These are phyloP conservation scores for Emergomyces orientalis DNA, from an alignment of 2,329 filamentous ascomycete species.

Conservation along the genomic window DNA sequence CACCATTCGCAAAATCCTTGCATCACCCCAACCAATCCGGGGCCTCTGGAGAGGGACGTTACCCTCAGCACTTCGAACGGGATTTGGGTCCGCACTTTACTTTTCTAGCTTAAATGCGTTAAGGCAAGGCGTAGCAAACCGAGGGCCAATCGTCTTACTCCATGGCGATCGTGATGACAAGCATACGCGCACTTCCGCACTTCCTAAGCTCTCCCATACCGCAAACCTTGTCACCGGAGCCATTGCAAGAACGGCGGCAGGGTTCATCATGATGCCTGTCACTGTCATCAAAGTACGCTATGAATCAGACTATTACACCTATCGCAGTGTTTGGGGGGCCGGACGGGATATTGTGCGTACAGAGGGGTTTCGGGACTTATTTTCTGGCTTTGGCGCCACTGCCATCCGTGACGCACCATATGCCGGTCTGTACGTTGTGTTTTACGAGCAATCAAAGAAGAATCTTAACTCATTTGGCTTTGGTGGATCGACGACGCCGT, in stretches of 20 bases:
- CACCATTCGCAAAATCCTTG: constrained; percentile 61
- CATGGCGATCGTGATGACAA: constrained; percentile 25
- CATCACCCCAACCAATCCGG: constrained; percentile 56
- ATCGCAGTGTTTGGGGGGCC: constrained; percentile 65
- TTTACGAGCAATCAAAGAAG: constrained; percentile 61
- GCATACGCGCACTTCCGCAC: constrained; percentile 51
- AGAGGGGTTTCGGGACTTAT: constrained; percentile 76
- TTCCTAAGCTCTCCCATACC: constrained; percentile 73
- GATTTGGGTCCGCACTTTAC: constrained; percentile 86
- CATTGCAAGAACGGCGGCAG: constrained; percentile 71
- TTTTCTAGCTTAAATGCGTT: constrained; percentile 81
- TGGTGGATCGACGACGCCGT: constrained; percentile 17
- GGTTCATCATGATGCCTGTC: constrained; percentile 87
- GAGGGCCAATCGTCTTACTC: constrained; percentile 31
- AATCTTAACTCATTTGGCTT: constrained; percentile 23
- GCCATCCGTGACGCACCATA: constrained; percentile 93
- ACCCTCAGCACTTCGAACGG: constrained; percentile 86
- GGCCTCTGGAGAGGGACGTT: constrained; percentile 87
- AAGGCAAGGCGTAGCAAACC: constrained; percentile 54
- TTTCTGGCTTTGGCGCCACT: constrained; percentile 87
- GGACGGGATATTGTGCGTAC: constrained; percentile 61
- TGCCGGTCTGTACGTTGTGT: constrained; percentile 84
- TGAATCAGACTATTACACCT: constrained; percentile 78
- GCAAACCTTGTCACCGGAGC: constrained; percentile 82
- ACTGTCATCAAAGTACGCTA: constrained; percentile 96